Evolutionary conservation across 1,284 basidiomycete species (phyloP).

Genomic region (Marasmius oreades): DNA sequence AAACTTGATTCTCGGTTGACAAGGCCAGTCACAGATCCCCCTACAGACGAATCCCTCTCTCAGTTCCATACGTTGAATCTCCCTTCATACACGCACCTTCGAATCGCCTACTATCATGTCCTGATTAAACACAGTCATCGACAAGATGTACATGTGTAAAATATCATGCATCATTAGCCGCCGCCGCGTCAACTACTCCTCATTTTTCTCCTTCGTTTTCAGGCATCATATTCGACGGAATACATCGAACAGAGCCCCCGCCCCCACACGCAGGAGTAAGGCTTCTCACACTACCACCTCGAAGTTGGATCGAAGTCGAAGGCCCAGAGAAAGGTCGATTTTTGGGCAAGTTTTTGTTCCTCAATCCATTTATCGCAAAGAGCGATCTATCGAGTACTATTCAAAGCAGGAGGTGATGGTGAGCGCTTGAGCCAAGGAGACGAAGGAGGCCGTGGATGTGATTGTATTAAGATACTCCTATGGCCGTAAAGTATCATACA

Average conservation of each 20-base stretch:
- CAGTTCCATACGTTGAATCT: conserved; percentile 29
- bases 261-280: conserved; percentile 28
- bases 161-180: no score
- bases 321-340: no score
- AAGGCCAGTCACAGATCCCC: conserved; percentile 25
- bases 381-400: conserved; percentile 34
- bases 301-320: conserved; percentile 44
- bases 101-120: conserved; percentile 34
- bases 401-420: conserved; percentile 35
- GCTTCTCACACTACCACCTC: conserved; percentile 40
- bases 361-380: conserved; percentile 33
- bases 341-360: conserved; percentile 28
- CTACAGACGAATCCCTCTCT: conserved; percentile 27
- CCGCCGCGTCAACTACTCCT: neutral
- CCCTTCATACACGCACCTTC: conserved; percentile 37
- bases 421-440: conserved; percentile 29
- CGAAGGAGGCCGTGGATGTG: conserved; percentile 31
- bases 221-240: conserved; percentile 37
- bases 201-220: neutral
- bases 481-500: no score
- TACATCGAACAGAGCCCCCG: conserved; percentile 31
- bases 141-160: conserved; percentile 30
- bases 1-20: conserved; percentile 32
- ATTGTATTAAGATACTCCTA: no score
- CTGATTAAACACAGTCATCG: conserved; percentile 33